These are phyloP conservation scores for Termitomyces sp. DNA, from an alignment of 768 basidiomycete genomes.

Conservation along the genomic window DNA sequence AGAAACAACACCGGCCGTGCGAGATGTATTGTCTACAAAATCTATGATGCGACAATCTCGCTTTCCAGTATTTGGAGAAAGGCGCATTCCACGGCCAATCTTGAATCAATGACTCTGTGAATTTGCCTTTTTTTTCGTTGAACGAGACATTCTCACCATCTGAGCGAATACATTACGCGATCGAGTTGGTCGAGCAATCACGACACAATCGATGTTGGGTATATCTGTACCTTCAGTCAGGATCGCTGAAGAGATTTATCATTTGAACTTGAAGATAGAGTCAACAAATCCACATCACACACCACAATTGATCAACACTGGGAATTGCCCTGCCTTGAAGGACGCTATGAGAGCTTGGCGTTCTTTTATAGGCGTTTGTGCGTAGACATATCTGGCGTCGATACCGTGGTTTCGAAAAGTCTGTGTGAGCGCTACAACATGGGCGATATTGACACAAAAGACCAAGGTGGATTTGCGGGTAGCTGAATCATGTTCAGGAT, in stretches of 20 bases:
- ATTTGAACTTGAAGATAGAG: not conserved
- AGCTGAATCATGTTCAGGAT: constrained; percentile 27
- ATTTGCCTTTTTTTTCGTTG: not conserved
- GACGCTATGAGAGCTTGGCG: constrained; percentile 59
- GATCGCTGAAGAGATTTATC: constrained; percentile 48
- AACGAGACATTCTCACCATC: constrained; percentile 56
- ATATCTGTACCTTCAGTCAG: constrained; percentile 95
- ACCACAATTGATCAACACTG: constrained; percentile 92
- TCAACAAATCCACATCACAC: constrained; percentile 11
- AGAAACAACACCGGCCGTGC: constrained; percentile 70
- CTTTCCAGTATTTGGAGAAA: constrained; percentile 80
- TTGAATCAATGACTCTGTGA: constrained; percentile 24
- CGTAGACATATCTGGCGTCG: constrained; percentile 81
- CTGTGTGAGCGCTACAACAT: constrained; percentile 72
- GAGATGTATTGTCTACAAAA: constrained; percentile 74
- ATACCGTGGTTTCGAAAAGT: constrained; percentile 72
- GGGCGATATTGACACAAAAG: constrained; percentile 86
- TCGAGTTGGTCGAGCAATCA: constrained; percentile 85
- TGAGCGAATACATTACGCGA: constrained; percentile 89
- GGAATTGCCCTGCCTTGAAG: constrained; percentile 73
- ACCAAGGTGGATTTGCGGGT: constrained; percentile 83
- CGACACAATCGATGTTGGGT: constrained; percentile 88
- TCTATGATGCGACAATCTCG: constrained; percentile 86
- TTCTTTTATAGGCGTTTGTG: constrained; percentile 60
- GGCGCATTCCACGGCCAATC: constrained; percentile 92